Conservation (phyloP, 2,329 filamentous ascomycete species). For the Hymenotorrendiella dingleyae region DNA sequence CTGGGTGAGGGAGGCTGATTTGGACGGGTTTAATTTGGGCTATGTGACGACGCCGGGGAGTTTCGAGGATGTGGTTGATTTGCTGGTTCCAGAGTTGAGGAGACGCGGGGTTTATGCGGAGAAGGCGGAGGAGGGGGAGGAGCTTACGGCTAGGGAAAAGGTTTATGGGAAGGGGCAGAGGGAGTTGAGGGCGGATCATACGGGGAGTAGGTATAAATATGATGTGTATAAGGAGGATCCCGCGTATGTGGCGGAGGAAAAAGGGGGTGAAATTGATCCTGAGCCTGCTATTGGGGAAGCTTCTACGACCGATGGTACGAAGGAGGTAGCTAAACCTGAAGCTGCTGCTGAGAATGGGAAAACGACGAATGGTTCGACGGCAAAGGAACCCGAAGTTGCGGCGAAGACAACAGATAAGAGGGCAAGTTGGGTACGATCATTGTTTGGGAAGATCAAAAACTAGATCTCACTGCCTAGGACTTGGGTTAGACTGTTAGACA, state of each 20-base stretch:
- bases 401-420: no score
- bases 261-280: no score
- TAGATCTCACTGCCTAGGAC: no score
- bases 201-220: constrained; percentile 55
- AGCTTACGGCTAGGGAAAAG: constrained; percentile 51
- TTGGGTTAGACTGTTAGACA: no score
- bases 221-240: constrained; percentile 52
- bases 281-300: no score
- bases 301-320: no score
- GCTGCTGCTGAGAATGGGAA: no score
- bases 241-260: constrained; percentile 26
- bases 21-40: constrained; percentile 70
- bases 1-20: constrained; percentile 63
- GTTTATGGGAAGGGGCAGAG: constrained; percentile 47
- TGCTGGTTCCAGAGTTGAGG: constrained; percentile 58
- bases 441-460: no score
- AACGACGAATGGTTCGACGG: no score
- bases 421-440: no score
- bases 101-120: constrained; percentile 45
- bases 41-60: constrained; percentile 61
- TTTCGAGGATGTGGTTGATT: constrained; percentile 61
- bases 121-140: constrained; percentile 31
- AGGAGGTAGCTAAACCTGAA: no score
- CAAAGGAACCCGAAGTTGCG: no score
- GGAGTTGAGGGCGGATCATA: constrained; percentile 51